A percentile compares a stretch with the other conserved stretches of the same genome.
Evolutionary conservation across 345 rosid genomes (phyloP).

Genomic region (Salix caprea): DNA sequence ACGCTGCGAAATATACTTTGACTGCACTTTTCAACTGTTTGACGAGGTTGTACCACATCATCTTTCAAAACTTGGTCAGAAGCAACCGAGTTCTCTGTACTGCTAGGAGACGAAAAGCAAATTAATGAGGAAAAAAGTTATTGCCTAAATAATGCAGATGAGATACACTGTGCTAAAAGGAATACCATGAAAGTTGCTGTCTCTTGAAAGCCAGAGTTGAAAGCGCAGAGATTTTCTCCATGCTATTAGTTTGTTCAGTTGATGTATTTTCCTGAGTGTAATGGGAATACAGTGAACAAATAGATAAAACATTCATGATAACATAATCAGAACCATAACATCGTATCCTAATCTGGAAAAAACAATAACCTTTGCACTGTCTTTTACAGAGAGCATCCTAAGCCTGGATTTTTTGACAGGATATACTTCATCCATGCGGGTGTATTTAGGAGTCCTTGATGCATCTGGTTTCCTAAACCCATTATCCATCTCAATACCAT

Average conservation of each 20-base stretch:
- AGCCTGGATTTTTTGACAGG: constrained; percentile 74
- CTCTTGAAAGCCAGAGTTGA: constrained; percentile 54
- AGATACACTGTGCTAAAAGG: constrained; percentile 4
- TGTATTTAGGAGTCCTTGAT: constrained; percentile 55
- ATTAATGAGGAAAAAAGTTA: background rate
- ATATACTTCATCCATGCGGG: constrained; percentile 66
- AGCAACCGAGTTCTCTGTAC: constrained; percentile 37
- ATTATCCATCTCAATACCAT: constrained; percentile 31
- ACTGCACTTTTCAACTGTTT: constrained; percentile 48
- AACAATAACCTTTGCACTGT: constrained; percentile 53
- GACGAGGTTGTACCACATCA: constrained; percentile 29
- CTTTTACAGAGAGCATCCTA: constrained; percentile 52
- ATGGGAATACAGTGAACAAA: constrained; percentile 9
- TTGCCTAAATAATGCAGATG: background rate
- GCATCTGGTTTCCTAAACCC: constrained; percentile 49
- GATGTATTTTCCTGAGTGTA: constrained; percentile 46
- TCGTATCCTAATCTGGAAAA: background rate
- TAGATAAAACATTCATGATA: background rate
- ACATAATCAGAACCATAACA: background rate
- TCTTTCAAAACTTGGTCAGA: constrained; percentile 41
- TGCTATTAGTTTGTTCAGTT: constrained; percentile 38
- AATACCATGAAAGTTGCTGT: constrained; percentile 48
- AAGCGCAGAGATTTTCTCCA: constrained; percentile 47
- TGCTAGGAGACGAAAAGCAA: constrained; percentile 27
- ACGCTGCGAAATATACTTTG: constrained; percentile 72